Base-by-base conservation (phyloP, 805 yeast genomes). In the Candida caryicola region DNA sequence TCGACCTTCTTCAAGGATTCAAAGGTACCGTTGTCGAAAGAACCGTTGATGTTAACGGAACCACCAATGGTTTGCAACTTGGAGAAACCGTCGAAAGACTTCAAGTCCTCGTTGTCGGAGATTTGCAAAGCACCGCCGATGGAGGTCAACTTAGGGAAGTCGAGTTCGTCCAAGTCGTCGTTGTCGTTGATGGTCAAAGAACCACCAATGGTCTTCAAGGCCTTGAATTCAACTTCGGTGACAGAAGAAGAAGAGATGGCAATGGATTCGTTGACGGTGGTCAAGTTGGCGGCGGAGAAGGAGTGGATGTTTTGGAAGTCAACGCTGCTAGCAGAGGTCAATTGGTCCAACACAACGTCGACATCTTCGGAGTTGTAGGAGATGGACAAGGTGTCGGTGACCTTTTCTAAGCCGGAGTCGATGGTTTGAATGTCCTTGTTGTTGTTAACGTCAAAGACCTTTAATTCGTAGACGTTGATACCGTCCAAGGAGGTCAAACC, bases 111-210 rank as follows among this genome's bases (percentile, higher is more conserved):
- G 84, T 93, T 93, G 81, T 89, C 87, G 48, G 85, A 79, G 60
- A 93, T 72, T 55, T 77, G 82, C 66, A 93, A 85, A 67, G 96
- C 99, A 78, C 99, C 98, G 64, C 91, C 95, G 56, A 93, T 72
- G 34, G 76, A 49, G 45, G 81, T 73, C 67, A 93, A 79, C 60
- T 74, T 64, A 36, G 85, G 71, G 75, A 88, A 83, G 50, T 82
- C 79, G 43, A 85, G 51, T 52, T 71, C 74, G 54, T 77, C 76
- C 64, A 93, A 79, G 39, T 84, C 76, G 46, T 77, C 74, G 77
- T 93, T 93, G 51, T 82, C 72, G 62, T 70, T 70, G 57, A 93
- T 68, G 49, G 90, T 68, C 55, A 93, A 77, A 50, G 95, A 80
- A 56, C 84, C 87, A 63, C 96, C 96, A 57, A 91, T 74, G 25